phyloP scores from a whole-genome alignment of 208 protist genomes.

The Leishmania major region DNA sequence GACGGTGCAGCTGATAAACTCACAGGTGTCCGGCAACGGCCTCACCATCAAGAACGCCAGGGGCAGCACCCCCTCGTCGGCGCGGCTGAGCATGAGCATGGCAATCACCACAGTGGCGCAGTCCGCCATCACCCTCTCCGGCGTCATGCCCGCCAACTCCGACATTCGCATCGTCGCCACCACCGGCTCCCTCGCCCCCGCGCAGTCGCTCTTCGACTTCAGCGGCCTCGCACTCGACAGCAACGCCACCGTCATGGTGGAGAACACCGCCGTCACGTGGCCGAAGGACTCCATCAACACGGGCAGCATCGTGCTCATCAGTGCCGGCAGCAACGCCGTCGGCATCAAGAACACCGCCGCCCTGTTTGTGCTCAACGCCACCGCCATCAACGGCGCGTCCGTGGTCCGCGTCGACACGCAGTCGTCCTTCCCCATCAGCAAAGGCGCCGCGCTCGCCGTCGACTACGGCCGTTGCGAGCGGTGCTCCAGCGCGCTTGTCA shows the following conservation, averaged over 20 bases:
- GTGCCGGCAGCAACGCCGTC: slow-evolving; percentile 9
- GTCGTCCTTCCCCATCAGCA: slow-evolving; percentile 13
- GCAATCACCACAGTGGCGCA: no score
- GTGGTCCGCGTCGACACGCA: slow-evolving; percentile 8
- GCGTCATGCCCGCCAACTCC: no score
- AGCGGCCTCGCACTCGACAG: slow-evolving; percentile 10
- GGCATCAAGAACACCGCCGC: slow-evolving; percentile 6
- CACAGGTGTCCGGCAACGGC: no score
- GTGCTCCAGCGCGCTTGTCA: slow-evolving; percentile 17
- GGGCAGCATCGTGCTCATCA: slow-evolving; percentile 12
- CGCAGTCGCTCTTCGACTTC: slow-evolving; percentile 32
- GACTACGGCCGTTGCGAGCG: slow-evolving; percentile 13
- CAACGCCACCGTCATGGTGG: slow-evolving; percentile 19
- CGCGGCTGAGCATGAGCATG: no score
- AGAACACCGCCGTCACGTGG: slow-evolving; percentile 20
- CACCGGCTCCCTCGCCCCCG: no score
- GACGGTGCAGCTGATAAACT: no score
- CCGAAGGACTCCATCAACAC: slow-evolving; percentile 2
- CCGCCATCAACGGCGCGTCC: slow-evolving; percentile 16
- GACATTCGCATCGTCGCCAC: no score
- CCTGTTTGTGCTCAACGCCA: slow-evolving; percentile 23
- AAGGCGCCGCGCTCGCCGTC: slow-evolving; percentile 11
- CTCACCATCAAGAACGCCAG: no score
- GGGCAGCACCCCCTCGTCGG: no score
- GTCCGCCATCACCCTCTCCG: no score